These are phyloP conservation scores for Thelonectria blattea DNA, from an alignment of 2,329 filamentous ascomycete genomes.

Conservation along the genomic window DNA sequence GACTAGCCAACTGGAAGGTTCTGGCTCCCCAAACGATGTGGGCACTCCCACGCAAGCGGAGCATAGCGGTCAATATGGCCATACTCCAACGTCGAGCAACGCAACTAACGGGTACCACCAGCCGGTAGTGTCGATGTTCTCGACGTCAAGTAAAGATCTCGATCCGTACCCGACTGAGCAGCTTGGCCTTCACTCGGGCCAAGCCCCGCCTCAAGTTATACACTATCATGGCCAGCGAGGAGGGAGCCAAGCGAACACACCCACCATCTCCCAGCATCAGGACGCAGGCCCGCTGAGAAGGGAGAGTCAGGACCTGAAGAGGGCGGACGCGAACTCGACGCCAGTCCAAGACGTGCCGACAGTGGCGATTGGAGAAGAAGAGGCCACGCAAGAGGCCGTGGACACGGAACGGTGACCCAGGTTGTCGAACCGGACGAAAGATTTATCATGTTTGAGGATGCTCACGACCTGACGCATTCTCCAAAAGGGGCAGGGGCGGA, in stretches of 20 bases:
- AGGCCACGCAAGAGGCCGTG: conserved; percentile 24
- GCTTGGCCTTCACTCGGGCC: conserved; percentile 65
- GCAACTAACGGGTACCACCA: conserved; percentile 70
- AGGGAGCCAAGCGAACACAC: conserved; percentile 71
- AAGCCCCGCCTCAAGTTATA: conserved; percentile 68
- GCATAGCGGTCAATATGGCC: conserved; percentile 53
- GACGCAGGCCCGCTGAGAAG: conserved; percentile 54
- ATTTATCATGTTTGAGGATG: conserved; percentile 36
- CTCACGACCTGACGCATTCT: conserved; percentile 37
- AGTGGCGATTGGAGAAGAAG: conserved; percentile 26
- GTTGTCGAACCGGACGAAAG: conserved; percentile 29
- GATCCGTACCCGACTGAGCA: conserved; percentile 72
- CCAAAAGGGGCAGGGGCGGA: conserved; percentile 26
- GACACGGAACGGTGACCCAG: conserved; percentile 38
- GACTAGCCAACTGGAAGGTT: conserved; percentile 64
- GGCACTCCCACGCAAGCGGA: conserved; percentile 68
- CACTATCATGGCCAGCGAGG: conserved; percentile 72
- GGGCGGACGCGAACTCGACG: conserved; percentile 45
- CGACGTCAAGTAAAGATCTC: conserved; percentile 72
- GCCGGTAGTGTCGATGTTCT: conserved; percentile 71
- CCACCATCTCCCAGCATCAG: conserved; percentile 60
- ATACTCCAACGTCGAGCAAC: conserved; percentile 53
- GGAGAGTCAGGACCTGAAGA: conserved; percentile 56
- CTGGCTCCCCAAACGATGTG: conserved; percentile 59
- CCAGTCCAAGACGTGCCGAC: conserved; percentile 46